These are phyloP conservation scores for Globisporangium uncinulatum DNA, from an alignment of 352 stramenopile species.

Conservation along the genomic window DNA sequence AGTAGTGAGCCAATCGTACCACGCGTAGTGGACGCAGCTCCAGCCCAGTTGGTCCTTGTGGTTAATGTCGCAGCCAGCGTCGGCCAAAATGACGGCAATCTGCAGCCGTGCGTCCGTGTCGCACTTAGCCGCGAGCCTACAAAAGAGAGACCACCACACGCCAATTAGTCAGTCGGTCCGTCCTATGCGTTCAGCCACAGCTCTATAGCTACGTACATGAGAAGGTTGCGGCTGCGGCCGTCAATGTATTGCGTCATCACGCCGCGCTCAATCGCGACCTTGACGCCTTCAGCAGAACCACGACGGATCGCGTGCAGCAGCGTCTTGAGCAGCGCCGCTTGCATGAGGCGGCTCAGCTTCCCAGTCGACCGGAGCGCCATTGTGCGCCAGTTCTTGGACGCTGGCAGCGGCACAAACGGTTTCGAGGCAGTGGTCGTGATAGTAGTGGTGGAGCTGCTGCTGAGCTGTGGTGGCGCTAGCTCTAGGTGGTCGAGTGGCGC, in stretches of 20 bases:
- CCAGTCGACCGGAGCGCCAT: slow-evolving; percentile 55
- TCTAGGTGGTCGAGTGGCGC: neutral
- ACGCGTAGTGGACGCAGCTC: slow-evolving; percentile 85
- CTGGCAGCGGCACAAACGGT: slow-evolving; percentile 43
- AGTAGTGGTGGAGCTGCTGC: slow-evolving; percentile 3
- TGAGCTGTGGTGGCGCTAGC: neutral
- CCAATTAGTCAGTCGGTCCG: neutral
- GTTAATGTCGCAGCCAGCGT: slow-evolving; percentile 83
- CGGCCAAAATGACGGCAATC: slow-evolving; percentile 81
- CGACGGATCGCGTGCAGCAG: slow-evolving; percentile 74
- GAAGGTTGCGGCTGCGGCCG: slow-evolving; percentile 67
- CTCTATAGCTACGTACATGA: slow-evolving; percentile 43
- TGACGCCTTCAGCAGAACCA: slow-evolving; percentile 76
- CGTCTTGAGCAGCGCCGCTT: slow-evolving; percentile 80
- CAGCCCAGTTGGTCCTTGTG: slow-evolving; percentile 78
- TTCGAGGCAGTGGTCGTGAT: slow-evolving; percentile 11
- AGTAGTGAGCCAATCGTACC: slow-evolving; percentile 25
- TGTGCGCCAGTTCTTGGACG: slow-evolving; percentile 36
- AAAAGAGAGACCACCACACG: neutral
- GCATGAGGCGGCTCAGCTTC: slow-evolving; percentile 68
- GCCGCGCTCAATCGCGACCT: slow-evolving; percentile 79
- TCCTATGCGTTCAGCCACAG: neutral
- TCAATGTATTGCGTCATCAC: slow-evolving; percentile 76
- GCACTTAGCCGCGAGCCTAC: slow-evolving; percentile 68
- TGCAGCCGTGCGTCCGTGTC: slow-evolving; percentile 74